Percentiles rank a stretch among this genome's conserved stretches.
These are phyloP conservation scores for Phylloporus arenicola DNA, from an alignment of 768 basidiomycete species.

Conservation along the genomic window DNA sequence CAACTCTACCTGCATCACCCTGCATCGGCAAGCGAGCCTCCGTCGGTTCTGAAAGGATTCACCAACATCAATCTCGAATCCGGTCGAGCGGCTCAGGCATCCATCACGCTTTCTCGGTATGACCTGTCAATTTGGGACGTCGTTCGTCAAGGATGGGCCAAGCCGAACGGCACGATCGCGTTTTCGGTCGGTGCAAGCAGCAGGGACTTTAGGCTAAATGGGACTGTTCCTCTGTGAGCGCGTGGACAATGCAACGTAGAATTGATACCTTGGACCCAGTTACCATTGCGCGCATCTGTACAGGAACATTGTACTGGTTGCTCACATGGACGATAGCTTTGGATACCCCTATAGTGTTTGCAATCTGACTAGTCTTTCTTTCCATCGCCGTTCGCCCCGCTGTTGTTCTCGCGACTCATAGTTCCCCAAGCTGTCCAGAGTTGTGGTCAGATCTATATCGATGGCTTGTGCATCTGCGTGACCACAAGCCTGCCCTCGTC, in stretches of 20 bases:
- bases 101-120: conserved; percentile 59
- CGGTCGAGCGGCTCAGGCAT: conserved; percentile 42
- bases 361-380: background rate
- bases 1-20: conserved; percentile 76
- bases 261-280: background rate
- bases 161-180: conserved; percentile 56
- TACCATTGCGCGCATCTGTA: background rate
- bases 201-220: conserved; percentile 50
- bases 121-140: conserved; percentile 77
- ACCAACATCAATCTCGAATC: conserved; percentile 48
- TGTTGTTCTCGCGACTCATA: too few species aligned
- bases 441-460: too few species aligned
- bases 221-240: conserved; percentile 27
- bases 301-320: background rate
- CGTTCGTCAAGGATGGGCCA: conserved; percentile 66
- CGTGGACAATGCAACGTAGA: background rate
- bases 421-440: too few species aligned
- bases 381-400: too few species aligned
- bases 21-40: conserved; percentile 58
- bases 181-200: conserved; percentile 69
- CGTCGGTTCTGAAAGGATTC: conserved; percentile 68
- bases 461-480: too few species aligned
- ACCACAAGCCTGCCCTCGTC: too few species aligned
- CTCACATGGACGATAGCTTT: background rate
- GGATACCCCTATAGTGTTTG: background rate